Conservation (phyloP, 1,284 basidiomycete species). For the Stereum hirsutum region DNA sequence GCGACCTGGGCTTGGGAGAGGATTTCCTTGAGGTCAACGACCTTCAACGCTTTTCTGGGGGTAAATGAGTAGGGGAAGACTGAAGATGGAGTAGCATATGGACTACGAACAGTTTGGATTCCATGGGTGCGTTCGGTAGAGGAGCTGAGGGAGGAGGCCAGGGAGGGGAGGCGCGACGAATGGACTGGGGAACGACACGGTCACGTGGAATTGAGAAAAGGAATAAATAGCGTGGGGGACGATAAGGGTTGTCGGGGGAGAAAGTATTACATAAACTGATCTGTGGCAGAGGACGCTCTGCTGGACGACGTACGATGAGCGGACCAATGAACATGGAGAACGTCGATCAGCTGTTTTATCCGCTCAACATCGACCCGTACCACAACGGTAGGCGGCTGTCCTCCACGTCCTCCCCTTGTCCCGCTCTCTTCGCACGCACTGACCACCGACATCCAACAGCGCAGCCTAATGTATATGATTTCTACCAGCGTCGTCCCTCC, state of each 20-base stretch:
- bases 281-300: too few relatives aligned
- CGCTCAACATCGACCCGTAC: conserved; percentile 16
- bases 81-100: background rate
- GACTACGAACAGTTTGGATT: conserved; percentile 33
- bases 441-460: too few relatives aligned
- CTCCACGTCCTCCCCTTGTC: background rate
- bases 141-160: conserved; percentile 13
- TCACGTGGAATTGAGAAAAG: conserved; percentile 10
- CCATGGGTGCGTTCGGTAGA: conserved; percentile 28
- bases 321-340: too few relatives aligned
- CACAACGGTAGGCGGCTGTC: too few relatives aligned
- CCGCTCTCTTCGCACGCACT: background rate
- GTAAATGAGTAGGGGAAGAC: conserved; percentile 6
- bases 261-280: too few relatives aligned
- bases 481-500: conserved; percentile 9
- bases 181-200: conserved; percentile 5
- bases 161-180: conserved; percentile 4
- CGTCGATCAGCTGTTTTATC: too few relatives aligned
- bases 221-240: conserved; percentile 12
- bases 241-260: background rate
- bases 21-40: conserved; percentile 59
- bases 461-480: conserved; percentile 7
- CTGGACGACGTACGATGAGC: too few relatives aligned
- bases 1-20: conserved; percentile 40
- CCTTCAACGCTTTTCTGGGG: conserved; percentile 53